phyloP scores from a whole-genome alignment of 2,329 filamentous ascomycete genomes.

The Neofusicoccum laricinum region DNA sequence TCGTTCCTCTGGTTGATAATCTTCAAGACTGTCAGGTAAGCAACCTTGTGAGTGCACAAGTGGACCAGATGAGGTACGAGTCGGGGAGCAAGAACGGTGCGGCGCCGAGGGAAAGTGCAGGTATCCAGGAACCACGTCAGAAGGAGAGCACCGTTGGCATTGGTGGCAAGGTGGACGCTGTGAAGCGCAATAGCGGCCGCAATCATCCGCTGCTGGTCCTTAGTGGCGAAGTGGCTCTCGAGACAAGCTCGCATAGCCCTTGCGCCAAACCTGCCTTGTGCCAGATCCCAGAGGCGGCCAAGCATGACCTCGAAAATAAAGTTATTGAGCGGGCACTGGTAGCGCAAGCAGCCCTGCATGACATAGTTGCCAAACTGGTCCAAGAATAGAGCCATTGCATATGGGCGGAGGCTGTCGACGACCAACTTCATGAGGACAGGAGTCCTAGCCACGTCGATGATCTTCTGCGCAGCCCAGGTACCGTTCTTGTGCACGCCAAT shows the following conservation, averaged over 20 bases:
- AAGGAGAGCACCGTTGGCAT: slow-evolving; percentile 89
- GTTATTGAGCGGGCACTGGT: slow-evolving; percentile 82
- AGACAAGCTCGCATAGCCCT: slow-evolving; percentile 95
- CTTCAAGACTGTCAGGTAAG: slow-evolving; percentile 94
- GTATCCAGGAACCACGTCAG: slow-evolving; percentile 98
- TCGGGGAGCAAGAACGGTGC: slow-evolving; percentile 86
- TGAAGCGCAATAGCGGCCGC: slow-evolving; percentile 94
- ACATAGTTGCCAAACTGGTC: slow-evolving; percentile 99
- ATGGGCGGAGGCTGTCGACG: slow-evolving; percentile 77
- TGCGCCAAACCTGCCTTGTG: slow-evolving; percentile 90
- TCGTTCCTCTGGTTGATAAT: slow-evolving; percentile 98
- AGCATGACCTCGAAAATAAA: slow-evolving; percentile 99
- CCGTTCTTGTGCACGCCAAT: slow-evolving; percentile 99
- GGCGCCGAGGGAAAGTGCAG: slow-evolving; percentile 88
- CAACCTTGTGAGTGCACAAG: slow-evolving; percentile 97
- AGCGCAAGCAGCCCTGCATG: slow-evolving; percentile 91
- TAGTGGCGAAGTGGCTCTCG: slow-evolving; percentile 91
- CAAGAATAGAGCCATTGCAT: slow-evolving; percentile 86
- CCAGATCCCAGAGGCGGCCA: slow-evolving; percentile 86
- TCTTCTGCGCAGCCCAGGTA: slow-evolving; percentile 98
- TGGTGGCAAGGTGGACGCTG: slow-evolving; percentile 93
- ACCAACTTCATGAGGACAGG: slow-evolving; percentile 79
- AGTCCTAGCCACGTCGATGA: slow-evolving; percentile 92
- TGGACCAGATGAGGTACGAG: slow-evolving; percentile 91
- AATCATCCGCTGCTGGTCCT: slow-evolving; percentile 92